Conservation (phyloP, 1,139 yeast species). For the Geotrichum citri-aurantii region DNA sequence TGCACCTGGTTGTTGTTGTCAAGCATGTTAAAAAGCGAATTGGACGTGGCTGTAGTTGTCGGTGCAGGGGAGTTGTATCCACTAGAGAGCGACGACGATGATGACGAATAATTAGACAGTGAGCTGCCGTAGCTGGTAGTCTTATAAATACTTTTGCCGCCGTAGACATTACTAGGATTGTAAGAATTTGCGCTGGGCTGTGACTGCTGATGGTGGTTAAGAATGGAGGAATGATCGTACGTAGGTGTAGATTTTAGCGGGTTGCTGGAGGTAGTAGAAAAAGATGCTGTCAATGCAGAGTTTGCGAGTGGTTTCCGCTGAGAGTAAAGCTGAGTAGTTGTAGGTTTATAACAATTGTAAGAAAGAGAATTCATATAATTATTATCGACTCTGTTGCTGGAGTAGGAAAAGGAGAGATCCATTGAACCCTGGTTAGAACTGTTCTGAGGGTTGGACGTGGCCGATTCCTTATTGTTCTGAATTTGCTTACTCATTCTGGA, state of each 20-base stretch:
- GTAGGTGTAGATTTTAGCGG: not conserved
- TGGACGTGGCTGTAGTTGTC: not conserved
- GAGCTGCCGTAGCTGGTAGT: not conserved
- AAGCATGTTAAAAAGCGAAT: not conserved
- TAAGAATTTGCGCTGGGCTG: not conserved
- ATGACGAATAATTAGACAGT: not conserved
- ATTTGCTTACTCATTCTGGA: constrained; percentile 4
- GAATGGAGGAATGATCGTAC: constrained; percentile 10
- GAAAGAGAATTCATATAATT: not conserved
- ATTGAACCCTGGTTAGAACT: not conserved
- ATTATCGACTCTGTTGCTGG: not conserved
- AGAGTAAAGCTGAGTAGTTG: constrained; percentile 1
- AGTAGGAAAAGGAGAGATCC: not conserved
- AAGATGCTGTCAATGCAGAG: not conserved
- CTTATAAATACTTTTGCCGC: not conserved
- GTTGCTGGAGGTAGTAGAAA: not conserved
- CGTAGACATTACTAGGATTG: not conserved
- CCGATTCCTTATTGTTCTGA: not conserved
- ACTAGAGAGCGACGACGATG: not conserved
- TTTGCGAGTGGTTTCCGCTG: not conserved
- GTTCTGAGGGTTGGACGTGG: not conserved
- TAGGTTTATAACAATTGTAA: constrained; percentile 11
- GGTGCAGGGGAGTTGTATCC: not conserved
- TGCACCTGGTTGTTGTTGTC: not conserved
- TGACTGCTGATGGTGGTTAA: constrained; percentile 9